These are phyloP conservation scores for Fistulifera solaris DNA, from an alignment of 108 stramenopile genomes.

Conservation along the genomic window DNA sequence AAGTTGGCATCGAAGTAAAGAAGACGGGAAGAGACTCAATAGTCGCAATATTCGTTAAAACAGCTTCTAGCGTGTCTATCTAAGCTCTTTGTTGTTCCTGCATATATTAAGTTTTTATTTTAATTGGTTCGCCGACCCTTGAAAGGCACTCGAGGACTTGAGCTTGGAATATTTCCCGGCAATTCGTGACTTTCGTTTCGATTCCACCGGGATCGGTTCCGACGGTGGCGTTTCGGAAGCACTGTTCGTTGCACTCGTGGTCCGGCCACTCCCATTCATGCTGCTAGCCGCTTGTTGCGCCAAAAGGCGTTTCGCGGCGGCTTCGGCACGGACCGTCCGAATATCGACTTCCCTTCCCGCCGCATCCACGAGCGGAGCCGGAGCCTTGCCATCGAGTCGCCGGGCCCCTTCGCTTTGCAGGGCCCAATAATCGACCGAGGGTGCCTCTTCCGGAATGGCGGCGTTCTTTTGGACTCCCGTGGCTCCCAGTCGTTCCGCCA, in stretches of 20 bases:
- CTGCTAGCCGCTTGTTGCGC: conserved; percentile 6
- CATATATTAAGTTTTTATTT: too few relatives aligned
- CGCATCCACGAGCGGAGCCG: conserved; percentile 59
- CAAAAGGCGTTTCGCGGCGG: conserved; percentile 10
- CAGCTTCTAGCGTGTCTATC: too few relatives aligned
- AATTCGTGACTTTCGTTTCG: conserved; percentile 66
- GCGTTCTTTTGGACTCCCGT: conserved; percentile 85
- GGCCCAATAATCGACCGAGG: conserved; percentile 82
- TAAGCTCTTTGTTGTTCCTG: too few relatives aligned
- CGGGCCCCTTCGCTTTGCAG: conserved; percentile 58
- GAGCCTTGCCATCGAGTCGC: conserved; percentile 72
- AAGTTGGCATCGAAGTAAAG: too few relatives aligned
- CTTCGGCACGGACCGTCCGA: conserved; percentile 52
- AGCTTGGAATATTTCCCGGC: conserved; percentile 69
- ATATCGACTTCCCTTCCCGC: conserved; percentile 72
- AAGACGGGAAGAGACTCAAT: too few relatives aligned
- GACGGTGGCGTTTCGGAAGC: background rate
- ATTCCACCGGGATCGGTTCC: conserved; percentile 12
- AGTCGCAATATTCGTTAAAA: too few relatives aligned
- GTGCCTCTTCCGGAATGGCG: conserved; percentile 59
- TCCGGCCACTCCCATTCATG: conserved; percentile 8
- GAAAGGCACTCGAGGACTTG: conserved; percentile 52
- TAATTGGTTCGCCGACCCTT: conserved; percentile 42
- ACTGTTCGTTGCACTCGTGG: background rate
- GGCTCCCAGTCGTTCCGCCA: conserved; percentile 56